Base-by-base conservation (phyloP, 2,329 filamentous ascomycete genomes). In the Elsinoe necatrix region DNA sequence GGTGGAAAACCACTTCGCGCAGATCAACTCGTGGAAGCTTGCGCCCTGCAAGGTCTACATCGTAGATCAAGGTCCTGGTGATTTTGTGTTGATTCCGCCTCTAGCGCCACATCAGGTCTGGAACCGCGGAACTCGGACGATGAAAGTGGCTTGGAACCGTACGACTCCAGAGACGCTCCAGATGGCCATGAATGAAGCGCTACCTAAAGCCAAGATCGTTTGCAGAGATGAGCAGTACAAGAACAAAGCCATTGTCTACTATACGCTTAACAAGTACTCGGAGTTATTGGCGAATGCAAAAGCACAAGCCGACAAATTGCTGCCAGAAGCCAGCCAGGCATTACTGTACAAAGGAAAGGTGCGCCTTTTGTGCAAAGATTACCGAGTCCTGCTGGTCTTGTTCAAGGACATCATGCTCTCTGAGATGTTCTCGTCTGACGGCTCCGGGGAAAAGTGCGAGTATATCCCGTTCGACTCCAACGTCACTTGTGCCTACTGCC, bases 141-240 rank as follows among this genome's bases (percentile, higher is more conserved):
- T 97, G 81, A 98, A 98, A 69, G 90, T 95, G 6, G 93, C 93
- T 0, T 98, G 93, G 93, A 98, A 98, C 69, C 82, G 93, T 23
- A 96, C 89, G 0, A 96, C 91, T 0, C 86, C 87, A 1, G 90
- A 97, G 66, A 97, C 93, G 0, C 78, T 98, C 2, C 86, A 92
- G 61, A 76, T 95, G 69, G 93, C 92, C 0, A 71, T 97, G 18
- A 80, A 84, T 58, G 93, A 97, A 73, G 90, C 92, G 0, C 77
- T 98, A 2, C 90, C 91, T 0, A 89, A 90, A 63, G 89, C 91
- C 8, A 82, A 90, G 11, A 81, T 96, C 63, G 92, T 97, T 2
- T 97, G 93, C 67, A 86, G 93, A 35, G 93, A 98, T 63, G 93
- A 98, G 69, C 92, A 97, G 69, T 98, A 98, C 76, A 97, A 97